phyloP scores from a whole-genome alignment of 2,329 filamentous ascomycete species.

The Camillea tinctor region DNA sequence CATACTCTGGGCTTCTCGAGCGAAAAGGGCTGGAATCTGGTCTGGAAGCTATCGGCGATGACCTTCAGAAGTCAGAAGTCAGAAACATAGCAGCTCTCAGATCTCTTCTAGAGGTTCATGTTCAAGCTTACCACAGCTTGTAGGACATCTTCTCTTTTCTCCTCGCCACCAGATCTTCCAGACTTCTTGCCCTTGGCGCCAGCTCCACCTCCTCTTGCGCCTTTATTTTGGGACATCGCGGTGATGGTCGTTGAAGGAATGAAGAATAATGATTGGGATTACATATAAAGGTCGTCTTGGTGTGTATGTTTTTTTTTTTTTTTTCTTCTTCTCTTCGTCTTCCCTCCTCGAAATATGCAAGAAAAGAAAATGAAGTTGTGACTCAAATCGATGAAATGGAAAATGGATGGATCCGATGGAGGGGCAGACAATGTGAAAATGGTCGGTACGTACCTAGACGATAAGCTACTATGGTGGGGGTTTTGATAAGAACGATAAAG shows the following conservation, averaged over 20 bases:
- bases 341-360: neutral
- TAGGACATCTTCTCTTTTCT: constrained; percentile 59
- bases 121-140: constrained; percentile 38
- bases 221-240: constrained; percentile 30
- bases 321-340: neutral
- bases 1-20: constrained; percentile 82
- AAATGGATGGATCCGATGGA: no score
- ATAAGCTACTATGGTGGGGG: neutral
- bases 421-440: neutral
- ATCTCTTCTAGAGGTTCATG: no score
- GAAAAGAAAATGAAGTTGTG: neutral
- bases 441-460: no score
- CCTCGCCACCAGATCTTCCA: constrained; percentile 47
- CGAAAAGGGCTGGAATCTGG: constrained; percentile 85
- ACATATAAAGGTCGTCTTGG: constrained; percentile 3
- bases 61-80: constrained; percentile 52
- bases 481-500: no score
- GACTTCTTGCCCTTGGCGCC: constrained; percentile 53
- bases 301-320: neutral
- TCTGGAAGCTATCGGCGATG: constrained; percentile 92
- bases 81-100: no score
- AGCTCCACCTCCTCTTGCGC: constrained; percentile 26
- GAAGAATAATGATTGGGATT: neutral
- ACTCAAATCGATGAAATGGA: neutral
- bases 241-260: neutral